A percentile compares a stretch with the other conserved stretches of the same genome.
phyloP scores from a whole-genome alignment of 495 filamentous ascomycete species.

The Aspergillus asperescens region DNA sequence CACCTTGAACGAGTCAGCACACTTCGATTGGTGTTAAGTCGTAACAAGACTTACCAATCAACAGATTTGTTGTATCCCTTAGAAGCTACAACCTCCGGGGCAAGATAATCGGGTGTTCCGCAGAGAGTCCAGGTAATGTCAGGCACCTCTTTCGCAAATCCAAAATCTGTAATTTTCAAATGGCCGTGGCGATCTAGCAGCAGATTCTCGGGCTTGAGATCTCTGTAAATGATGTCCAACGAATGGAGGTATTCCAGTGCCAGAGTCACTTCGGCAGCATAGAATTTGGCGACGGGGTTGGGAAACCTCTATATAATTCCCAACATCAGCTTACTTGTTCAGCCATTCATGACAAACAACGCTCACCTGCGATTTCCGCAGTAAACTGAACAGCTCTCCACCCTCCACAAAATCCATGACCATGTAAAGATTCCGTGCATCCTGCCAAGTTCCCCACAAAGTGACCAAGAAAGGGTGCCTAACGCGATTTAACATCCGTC shows the following conservation, averaged over 20 bases:
- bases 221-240: constrained; percentile 93
- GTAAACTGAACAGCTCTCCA: constrained; percentile 90
- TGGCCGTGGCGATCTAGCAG: constrained; percentile 94
- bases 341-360: background rate
- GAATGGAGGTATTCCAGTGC: constrained; percentile 95
- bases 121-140: constrained; percentile 99
- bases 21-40: background rate
- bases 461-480: constrained; percentile 97
- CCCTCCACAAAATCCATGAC: constrained; percentile 99
- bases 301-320: constrained; percentile 71
- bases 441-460: constrained; percentile 97
- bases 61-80: constrained; percentile 99
- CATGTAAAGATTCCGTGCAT: constrained; percentile 95
- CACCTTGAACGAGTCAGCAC: constrained; percentile 56
- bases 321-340: background rate
- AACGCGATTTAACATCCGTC: constrained; percentile 87
- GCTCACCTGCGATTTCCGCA: constrained; percentile 93
- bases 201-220: constrained; percentile 94
- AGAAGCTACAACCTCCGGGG: constrained; percentile 91
- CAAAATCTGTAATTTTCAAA: constrained; percentile 98
- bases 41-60: constrained; percentile 70
- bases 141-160: constrained; percentile 95
- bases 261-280: constrained; percentile 93
- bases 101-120: constrained; percentile 97
- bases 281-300: constrained; percentile 98